Evolutionary conservation across 164 flowering plant genomes (phyloP), one percentile per base, ranked within the genome.

Genomic region (Vitis labrusca): DNA sequence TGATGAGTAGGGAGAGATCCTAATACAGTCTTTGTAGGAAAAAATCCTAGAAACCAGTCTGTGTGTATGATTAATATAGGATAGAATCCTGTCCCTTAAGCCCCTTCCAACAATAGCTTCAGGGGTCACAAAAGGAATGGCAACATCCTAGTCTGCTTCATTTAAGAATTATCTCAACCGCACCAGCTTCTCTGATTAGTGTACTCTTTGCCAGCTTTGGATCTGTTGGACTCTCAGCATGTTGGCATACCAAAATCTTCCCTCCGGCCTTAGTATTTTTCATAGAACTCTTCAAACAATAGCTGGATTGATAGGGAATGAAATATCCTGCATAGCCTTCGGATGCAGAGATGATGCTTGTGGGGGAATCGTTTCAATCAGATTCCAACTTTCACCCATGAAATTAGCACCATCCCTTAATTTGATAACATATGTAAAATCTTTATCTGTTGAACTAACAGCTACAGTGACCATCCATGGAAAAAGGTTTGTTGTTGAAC

Each of bases 291-390:
- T 91, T 92, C 67, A 89, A 79, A 68, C 97, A 91, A 79, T 71
- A 89, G 75, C 97, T 89, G 82, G 97, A 86, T 78, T 91, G 97
- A 65, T 89, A 86, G 63, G 97, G 93, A 68, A 91, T 89, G 64
- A 91, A 91, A 66, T 86, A 86, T 65, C 91, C 93, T 7, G 77
- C 89, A 77, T 72, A 63, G 69, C 89, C 91, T 54, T 84, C 80
- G 19, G 97, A 80, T 61, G 92, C 97, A 66, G 88, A 71, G n/a
- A 88, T 85, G 71, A 88, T 77, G 59, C 76, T 77, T 65, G 85
- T 70, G 10, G 88, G 68, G 56, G 76, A 37, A 56, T 84, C 85
- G 82, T 79, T 65, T 77, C 64, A 8, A 64, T 49, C n/a, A 74
- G 69, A 68, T 76, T 78, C n/a, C 89, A 86, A 75, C 97, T 91